Evolutionary conservation across 192 early-diverging fungal genomes (phyloP), one percentile per base, ranked within the genome.

Genomic region (Phycomyces blakesleeanus): DNA sequence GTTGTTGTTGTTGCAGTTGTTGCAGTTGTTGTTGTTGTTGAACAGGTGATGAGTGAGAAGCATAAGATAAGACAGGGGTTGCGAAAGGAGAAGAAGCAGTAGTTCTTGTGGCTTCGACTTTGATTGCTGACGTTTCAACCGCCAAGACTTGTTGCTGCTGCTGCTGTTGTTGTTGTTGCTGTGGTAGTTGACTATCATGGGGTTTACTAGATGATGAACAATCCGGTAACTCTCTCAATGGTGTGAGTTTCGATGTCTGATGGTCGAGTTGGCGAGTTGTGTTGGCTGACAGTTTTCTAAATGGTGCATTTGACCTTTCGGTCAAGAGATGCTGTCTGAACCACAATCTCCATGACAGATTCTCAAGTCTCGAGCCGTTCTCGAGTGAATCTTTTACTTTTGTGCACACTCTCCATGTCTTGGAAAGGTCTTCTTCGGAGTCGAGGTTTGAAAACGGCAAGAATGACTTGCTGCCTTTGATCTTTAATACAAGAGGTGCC

Each of bases 311-410:
- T 64, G 57, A 52, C 41, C 71, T 76, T 42, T 87, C 82, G 41
- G 84, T 76, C 34, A 77, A 63, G 25, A 79, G 69, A 60, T 87
- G 80, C 51, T 92, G 89, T 67, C 89, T 74, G 63, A 90, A 89
- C 91, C 91, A 93, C 34, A 93, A 71, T 37, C 91, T 76, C 91
- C 91, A 93, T 24, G 90, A 92, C 58, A 92, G 80, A 67, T 93
- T 93, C 63, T 92, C 91, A 21, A 92, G 70, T 20, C 91, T 87
- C 42, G 80, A 84, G 27, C 91, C 91, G 69, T 91, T 85, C 63
- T 92, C 91, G 10, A 93, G 78, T 37, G 87, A 83, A 63, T 91
- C 88, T 71, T 90, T 92, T 25, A 92, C 91, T 73, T 91, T 91
- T 40, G 89, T 89, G 71, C 88, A 89, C n/a, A 91, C 83, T 26